These are phyloP conservation scores for Coemansia sp. DNA, from an alignment of 192 early-diverging fungal genomes.

Conservation along the genomic window DNA sequence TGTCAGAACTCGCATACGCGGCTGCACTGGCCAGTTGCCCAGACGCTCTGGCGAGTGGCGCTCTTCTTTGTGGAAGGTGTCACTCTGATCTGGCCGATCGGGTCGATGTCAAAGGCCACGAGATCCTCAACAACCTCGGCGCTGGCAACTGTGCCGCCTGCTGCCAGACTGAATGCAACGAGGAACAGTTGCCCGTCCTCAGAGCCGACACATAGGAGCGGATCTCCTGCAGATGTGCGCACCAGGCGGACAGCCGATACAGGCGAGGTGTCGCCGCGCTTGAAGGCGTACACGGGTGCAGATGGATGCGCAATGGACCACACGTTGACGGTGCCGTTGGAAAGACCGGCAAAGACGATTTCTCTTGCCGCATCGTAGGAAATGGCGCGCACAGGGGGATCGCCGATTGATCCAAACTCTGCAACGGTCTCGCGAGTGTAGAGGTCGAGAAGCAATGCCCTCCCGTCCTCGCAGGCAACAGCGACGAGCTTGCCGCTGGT, in stretches of 20 bases:
- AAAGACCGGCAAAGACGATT: slow-evolving; percentile 19
- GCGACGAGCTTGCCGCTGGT: slow-evolving; percentile 20
- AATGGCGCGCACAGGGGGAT: slow-evolving; percentile 31
- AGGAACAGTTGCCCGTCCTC: slow-evolving; percentile 47
- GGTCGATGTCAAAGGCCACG: slow-evolving; percentile 48
- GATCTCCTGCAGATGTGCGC: neutral
- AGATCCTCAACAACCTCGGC: slow-evolving; percentile 42
- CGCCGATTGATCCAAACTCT: slow-evolving; percentile 14
- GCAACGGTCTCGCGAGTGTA: slow-evolving; percentile 8
- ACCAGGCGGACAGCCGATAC: slow-evolving; percentile 35
- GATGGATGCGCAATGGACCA: slow-evolving; percentile 16
- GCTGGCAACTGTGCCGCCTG: neutral
- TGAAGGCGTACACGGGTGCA: slow-evolving; percentile 18
- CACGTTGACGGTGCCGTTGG: slow-evolving; percentile 34
- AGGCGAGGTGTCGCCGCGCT: slow-evolving; percentile 26
- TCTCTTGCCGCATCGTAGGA: slow-evolving; percentile 22
- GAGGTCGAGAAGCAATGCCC: slow-evolving; percentile 30
- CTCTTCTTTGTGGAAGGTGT: neutral
- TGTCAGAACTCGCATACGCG: slow-evolving; percentile 27
- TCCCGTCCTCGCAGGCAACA: slow-evolving; percentile 45
- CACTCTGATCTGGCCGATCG: slow-evolving; percentile 38
- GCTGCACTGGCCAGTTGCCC: slow-evolving; percentile 37
- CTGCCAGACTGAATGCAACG: neutral
- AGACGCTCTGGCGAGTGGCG: slow-evolving; percentile 32
- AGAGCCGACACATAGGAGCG: slow-evolving; percentile 36